phyloP scores from a whole-genome alignment of 306 rosid species.

The Echinosophora koreensis region DNA sequence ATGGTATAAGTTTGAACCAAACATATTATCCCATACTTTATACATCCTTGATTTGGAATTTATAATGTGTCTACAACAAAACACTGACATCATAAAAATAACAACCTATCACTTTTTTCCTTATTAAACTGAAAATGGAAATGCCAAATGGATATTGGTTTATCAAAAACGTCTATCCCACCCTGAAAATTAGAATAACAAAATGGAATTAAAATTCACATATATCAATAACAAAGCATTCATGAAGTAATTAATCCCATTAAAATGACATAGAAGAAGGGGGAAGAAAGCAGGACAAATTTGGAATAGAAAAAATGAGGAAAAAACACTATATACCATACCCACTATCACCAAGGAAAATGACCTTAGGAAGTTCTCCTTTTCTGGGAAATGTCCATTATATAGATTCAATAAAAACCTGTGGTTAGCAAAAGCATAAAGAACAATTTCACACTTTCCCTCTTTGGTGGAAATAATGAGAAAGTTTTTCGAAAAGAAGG shows the following conservation, averaged over 20 bases:
- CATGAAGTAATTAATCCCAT: not conserved
- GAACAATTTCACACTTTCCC: not conserved
- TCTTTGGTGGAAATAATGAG: constrained; percentile 10
- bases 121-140: constrained; percentile 24
- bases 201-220: constrained; percentile 8
- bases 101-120: not conserved
- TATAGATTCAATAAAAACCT: constrained; percentile 25
- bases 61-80: constrained; percentile 28
- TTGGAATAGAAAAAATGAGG: too few species aligned
- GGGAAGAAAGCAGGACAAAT: too few species aligned
- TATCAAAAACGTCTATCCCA: constrained; percentile 92
- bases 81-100: constrained; percentile 17
- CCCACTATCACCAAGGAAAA: constrained; percentile 97
- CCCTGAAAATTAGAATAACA: constrained; percentile 63
- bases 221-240: not conserved
- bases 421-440: constrained; percentile 7
- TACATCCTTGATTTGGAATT: constrained; percentile 38
- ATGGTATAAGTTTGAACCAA: too few species aligned
- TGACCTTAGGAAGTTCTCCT: constrained; percentile 81
- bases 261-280: not conserved
- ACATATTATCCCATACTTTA: too few species aligned
- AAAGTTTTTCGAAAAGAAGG: constrained; percentile 29
- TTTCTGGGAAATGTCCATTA: constrained; percentile 65
- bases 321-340: too few species aligned
- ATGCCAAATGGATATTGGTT: constrained; percentile 76